These are phyloP conservation scores for Sporobolus alterniflorus DNA, from an alignment of 202 grass and related monocot genomes.

Conservation along the genomic window DNA sequence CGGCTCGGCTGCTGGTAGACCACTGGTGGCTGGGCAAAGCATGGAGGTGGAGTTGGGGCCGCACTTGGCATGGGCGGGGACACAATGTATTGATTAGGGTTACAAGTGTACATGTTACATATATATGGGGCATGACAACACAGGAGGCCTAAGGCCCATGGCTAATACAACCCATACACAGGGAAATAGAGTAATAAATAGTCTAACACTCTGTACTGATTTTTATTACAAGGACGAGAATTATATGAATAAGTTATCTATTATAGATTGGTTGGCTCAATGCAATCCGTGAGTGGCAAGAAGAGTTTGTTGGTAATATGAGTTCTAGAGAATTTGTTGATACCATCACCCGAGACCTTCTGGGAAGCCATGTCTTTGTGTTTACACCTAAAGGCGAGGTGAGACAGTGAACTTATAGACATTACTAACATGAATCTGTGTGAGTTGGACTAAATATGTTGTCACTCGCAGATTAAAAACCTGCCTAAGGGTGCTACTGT, in stretches of 20 bases:
- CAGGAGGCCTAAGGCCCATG: too few species aligned
- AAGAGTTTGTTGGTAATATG: constrained; percentile 99
- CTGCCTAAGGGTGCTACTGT: constrained; percentile 93
- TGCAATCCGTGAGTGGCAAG: constrained; percentile 99
- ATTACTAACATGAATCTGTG: neutral
- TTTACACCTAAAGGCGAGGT: constrained; percentile 99
- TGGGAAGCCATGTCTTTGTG: constrained; percentile 95
- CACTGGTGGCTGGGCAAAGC: too few species aligned
- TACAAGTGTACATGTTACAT: too few species aligned
- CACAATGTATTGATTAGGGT: too few species aligned
- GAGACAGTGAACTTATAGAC: constrained; percentile 51
- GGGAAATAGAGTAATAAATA: too few species aligned
- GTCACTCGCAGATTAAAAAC: constrained; percentile 80
- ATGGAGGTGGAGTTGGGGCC: too few species aligned
- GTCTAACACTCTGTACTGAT: constrained; percentile 14
- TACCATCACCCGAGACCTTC: constrained; percentile 88
- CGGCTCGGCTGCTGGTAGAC: too few species aligned
- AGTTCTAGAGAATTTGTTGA: constrained; percentile 98
- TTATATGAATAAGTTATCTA: constrained; percentile 19
- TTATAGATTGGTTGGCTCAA: constrained; percentile 98
- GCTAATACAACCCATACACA: too few species aligned
- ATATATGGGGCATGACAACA: too few species aligned
- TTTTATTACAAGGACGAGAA: constrained; percentile 17
- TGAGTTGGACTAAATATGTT: constrained; percentile 20
- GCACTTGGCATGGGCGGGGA: too few species aligned